Percentiles rank a stretch among this genome's conserved stretches.
Conservation (phyloP, 2,329 filamentous ascomycete genomes). For the Aureobasidium melanogenum region DNA sequence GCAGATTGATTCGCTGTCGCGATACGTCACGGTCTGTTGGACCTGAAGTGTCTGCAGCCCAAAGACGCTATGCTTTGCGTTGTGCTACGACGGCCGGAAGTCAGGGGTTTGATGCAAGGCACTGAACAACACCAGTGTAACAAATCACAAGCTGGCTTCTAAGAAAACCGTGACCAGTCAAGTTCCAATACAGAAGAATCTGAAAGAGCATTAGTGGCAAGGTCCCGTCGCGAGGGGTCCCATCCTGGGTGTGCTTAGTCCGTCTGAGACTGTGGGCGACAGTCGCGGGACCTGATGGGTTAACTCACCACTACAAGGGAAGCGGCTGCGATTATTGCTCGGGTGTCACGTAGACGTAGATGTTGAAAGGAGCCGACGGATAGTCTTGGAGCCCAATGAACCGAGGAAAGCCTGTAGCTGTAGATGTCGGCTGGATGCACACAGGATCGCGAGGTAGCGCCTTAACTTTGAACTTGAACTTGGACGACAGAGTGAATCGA, state of each 20-base stretch:
- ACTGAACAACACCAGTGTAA: constrained; percentile 3
- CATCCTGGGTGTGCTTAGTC: not conserved
- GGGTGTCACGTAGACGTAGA: not conserved
- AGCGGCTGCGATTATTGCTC: not conserved
- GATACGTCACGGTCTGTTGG: constrained; percentile 22
- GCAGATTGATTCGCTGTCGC: constrained; percentile 24
- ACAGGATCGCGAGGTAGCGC: not conserved
- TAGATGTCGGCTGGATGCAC: constrained; percentile 4
- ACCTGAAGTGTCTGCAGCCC: constrained; percentile 10
- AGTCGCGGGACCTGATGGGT: not conserved
- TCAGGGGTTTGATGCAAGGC: constrained; percentile 12
- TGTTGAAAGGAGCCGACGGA: not conserved
- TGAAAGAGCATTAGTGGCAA: not conserved
- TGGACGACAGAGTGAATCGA: not conserved
- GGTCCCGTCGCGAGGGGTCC: not conserved
- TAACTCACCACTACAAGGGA: not conserved
- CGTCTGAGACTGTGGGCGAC: not conserved
- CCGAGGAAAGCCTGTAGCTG: constrained; percentile 1
- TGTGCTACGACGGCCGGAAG: constrained; percentile 12
- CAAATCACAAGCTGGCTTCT: not conserved
- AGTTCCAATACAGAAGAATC: not conserved
- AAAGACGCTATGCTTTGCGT: constrained; percentile 11
- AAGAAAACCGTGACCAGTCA: not conserved
- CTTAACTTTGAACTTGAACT: not conserved
- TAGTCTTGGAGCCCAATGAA: constrained; percentile 8